A percentile compares a stretch with the other conserved stretches of the same genome.
phyloP scores from a whole-genome alignment of 768 basidiomycete genomes.

The Suillus sp. region DNA sequence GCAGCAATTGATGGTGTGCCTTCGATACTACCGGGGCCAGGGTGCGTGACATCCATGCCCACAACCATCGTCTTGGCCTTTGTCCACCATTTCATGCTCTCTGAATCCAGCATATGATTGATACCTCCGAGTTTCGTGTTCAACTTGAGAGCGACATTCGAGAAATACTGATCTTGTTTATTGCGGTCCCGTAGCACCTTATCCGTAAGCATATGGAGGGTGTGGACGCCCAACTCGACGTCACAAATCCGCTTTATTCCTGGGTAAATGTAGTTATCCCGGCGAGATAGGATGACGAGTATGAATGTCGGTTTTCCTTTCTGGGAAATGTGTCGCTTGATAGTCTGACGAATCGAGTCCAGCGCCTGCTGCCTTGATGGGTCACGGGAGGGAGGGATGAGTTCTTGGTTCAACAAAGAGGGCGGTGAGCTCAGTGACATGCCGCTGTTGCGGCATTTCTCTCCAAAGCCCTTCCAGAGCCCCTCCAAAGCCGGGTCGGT shows the following conservation, averaged over 20 bases:
- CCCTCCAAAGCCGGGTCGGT: constrained; percentile 39
- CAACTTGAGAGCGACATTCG: constrained; percentile 79
- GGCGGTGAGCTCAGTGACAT: constrained; percentile 36
- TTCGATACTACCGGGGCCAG: constrained; percentile 61
- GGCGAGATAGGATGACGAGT: constrained; percentile 65
- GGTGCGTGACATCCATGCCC: constrained; percentile 85
- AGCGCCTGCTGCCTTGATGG: constrained; percentile 43
- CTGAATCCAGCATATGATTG: constrained; percentile 71
- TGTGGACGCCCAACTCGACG: constrained; percentile 71
- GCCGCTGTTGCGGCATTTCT: constrained; percentile 61
- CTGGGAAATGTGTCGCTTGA: constrained; percentile 36
- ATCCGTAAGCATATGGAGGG: constrained; percentile 66
- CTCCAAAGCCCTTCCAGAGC: constrained; percentile 54
- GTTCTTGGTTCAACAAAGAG: constrained; percentile 35
- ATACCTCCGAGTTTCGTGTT: constrained; percentile 84
- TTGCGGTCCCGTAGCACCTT: constrained; percentile 58
- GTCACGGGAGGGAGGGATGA: constrained; percentile 25
- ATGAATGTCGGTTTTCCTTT: constrained; percentile 58
- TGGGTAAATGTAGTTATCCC: constrained; percentile 78
- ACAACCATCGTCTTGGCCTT: constrained; percentile 78
- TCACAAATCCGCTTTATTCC: constrained; percentile 81
- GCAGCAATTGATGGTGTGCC: constrained; percentile 86
- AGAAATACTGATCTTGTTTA: constrained; percentile 79
- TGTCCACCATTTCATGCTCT: constrained; percentile 63
- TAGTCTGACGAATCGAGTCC: constrained; percentile 39